Evolutionary conservation across 2,329 filamentous ascomycete species (phyloP).

Genomic region (Xylaria sp.): DNA sequence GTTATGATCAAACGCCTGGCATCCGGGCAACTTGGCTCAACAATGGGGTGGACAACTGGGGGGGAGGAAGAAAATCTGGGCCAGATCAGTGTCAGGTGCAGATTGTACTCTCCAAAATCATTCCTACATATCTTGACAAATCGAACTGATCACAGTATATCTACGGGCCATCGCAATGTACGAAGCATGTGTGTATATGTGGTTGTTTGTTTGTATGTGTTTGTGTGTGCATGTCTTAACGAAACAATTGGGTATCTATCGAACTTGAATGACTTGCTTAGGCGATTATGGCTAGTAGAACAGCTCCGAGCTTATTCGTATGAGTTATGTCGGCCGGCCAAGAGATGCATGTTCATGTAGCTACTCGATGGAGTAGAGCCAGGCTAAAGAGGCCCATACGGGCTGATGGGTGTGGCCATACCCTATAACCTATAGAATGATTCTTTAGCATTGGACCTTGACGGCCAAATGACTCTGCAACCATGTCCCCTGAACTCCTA

Average conservation of each 20-base stretch:
- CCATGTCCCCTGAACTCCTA: constrained; percentile 3
- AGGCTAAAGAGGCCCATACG: neutral
- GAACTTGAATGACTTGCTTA: neutral
- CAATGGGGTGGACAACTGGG: no score
- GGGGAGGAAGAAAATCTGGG: no score
- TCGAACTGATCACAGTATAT: no score
- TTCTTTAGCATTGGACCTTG: neutral
- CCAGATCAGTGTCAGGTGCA: no score
- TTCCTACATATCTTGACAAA: no score
- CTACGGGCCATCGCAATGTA: no score
- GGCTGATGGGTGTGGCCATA: neutral
- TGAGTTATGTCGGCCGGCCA: neutral
- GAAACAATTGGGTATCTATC: neutral
- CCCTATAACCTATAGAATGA: neutral
- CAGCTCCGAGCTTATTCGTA: neutral
- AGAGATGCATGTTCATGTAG: neutral
- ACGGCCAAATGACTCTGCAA: constrained; percentile 11
- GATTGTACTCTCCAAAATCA: no score
- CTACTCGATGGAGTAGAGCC: neutral
- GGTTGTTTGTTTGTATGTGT: no score
- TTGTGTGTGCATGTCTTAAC: no score
- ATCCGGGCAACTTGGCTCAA: no score
- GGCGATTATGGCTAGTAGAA: neutral
- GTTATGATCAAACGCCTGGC: no score
- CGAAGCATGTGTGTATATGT: no score